These are phyloP conservation scores for Lasiodiplodia citricola DNA, from an alignment of 2,329 filamentous ascomycete genomes.

Conservation along the genomic window DNA sequence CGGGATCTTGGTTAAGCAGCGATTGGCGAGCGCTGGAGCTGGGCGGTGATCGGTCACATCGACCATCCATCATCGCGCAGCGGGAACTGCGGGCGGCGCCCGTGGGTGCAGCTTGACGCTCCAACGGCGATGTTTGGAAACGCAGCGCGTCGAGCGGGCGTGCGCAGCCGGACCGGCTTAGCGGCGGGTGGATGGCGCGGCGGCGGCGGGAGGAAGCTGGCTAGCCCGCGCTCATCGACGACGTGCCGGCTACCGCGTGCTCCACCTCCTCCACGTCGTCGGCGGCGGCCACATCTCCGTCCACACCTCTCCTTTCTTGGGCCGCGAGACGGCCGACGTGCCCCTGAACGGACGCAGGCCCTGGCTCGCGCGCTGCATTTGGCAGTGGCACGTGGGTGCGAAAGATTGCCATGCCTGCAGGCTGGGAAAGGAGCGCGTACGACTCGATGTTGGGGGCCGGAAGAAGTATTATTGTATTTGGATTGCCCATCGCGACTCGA, in stretches of 20 bases:
- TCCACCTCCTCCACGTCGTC: not conserved
- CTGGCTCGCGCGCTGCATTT: not conserved
- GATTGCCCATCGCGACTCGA: slow-evolving; percentile 14
- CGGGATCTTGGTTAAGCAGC: slow-evolving; percentile 3
- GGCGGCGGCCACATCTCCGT: not conserved
- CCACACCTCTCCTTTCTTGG: not conserved
- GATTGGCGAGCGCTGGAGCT: slow-evolving; percentile 13
- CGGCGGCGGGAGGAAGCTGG: not conserved
- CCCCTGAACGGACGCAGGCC: slow-evolving; percentile 9
- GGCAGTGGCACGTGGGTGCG: slow-evolving; percentile 20
- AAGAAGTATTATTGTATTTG: not conserved
- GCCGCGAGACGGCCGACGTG: not conserved
- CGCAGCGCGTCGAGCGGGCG: not conserved
- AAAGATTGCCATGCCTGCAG: slow-evolving; percentile 3
- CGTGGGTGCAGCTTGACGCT: not conserved
- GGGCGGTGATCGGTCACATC: slow-evolving; percentile 17
- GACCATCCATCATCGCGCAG: not conserved
- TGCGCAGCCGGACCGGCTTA: slow-evolving; percentile 3
- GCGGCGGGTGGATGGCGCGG: slow-evolving; percentile 17
- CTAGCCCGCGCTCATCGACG: slow-evolving; percentile 9
- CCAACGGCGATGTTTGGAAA: slow-evolving; percentile 7
- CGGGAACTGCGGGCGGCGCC: not conserved
- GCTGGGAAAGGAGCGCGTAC: not conserved
- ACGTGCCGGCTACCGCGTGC: not conserved
- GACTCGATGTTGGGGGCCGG: slow-evolving; percentile 7